A percentile compares a stretch with the other conserved stretches of the same genome.
phyloP scores from a whole-genome alignment of 2,329 filamentous ascomycete genomes.

The Chalara sp. region DNA sequence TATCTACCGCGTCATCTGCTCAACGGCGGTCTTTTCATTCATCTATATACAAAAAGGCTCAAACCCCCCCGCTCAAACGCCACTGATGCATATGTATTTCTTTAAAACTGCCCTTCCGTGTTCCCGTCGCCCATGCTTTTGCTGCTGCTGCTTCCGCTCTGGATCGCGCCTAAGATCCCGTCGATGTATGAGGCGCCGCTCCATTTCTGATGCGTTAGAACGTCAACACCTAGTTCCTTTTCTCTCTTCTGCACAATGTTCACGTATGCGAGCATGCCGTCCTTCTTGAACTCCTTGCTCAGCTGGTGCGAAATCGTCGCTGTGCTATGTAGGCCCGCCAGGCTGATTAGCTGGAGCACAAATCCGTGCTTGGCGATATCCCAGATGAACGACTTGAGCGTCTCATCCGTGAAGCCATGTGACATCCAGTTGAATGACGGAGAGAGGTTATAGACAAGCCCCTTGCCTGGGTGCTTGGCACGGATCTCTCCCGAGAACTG shows the following conservation, averaged over 20 bases:
- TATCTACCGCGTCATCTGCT: too few species aligned
- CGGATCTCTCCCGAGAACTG: conserved; percentile 74
- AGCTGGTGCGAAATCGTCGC: conserved; percentile 66
- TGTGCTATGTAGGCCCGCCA: conserved; percentile 60
- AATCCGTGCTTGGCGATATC: conserved; percentile 87
- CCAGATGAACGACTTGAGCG: conserved; percentile 90
- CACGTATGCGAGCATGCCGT: conserved; percentile 98
- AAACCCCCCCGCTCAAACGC: neutral
- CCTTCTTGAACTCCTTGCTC: conserved; percentile 72
- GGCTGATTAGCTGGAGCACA: conserved; percentile 59
- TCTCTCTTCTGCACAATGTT: conserved; percentile 83
- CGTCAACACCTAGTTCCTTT: conserved; percentile 58
- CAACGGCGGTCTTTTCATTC: too few species aligned
- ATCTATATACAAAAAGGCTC: neutral
- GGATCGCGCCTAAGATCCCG: conserved; percentile 81
- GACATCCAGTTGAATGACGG: conserved; percentile 99
- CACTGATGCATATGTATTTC: neutral
- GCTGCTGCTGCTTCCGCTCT: conserved; percentile 82
- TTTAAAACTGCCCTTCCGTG: conserved; percentile 65
- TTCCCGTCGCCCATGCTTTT: conserved; percentile 95
- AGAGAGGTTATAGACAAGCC: conserved; percentile 91
- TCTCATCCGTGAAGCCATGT: conserved; percentile 79
- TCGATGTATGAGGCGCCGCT: conserved; percentile 72
- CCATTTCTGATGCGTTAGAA: conserved; percentile 38
- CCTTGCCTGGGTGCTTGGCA: conserved; percentile 65